These are phyloP conservation scores for Dioscorea dumetorum DNA, from an alignment of 106 monocot species.

Conservation along the genomic window DNA sequence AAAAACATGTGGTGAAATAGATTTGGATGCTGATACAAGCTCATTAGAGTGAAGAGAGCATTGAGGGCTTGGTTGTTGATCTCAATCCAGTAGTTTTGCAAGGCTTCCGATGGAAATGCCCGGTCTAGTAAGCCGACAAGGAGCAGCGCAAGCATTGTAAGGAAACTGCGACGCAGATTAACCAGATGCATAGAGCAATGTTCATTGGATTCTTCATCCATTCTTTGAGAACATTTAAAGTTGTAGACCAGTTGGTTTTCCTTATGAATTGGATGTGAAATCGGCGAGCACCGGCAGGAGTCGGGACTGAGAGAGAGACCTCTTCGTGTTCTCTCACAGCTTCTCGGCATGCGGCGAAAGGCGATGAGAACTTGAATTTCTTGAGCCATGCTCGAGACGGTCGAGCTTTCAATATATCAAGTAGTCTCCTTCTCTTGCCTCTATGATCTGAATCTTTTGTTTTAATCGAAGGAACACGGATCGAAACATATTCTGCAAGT, in stretches of 20 bases:
- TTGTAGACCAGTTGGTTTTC: slow-evolving; percentile 26
- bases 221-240: slow-evolving; percentile 14
- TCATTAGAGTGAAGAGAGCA: slow-evolving; percentile 50
- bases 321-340: slow-evolving; percentile 19
- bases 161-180: slow-evolving; percentile 19
- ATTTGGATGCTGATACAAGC: slow-evolving; percentile 36
- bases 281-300: neutral
- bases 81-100: slow-evolving; percentile 5
- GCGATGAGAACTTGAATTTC: slow-evolving; percentile 9
- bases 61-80: slow-evolving; percentile 22
- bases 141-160: slow-evolving; percentile 20
- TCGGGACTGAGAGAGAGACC: slow-evolving; percentile 17
- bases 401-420: slow-evolving; percentile 12
- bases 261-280: slow-evolving; percentile 9
- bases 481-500: neutral
- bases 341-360: neutral
- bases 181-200: slow-evolving; percentile 37
- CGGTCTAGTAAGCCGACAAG: slow-evolving; percentile 20
- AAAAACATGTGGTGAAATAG: slow-evolving; percentile 39
- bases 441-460: neutral
- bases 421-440: neutral
- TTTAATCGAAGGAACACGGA: neutral
- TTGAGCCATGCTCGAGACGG: slow-evolving; percentile 16
- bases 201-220: slow-evolving; percentile 44
- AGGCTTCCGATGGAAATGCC: neutral